Evolutionary conservation across 2,329 filamentous ascomycete species (phyloP), one percentile per base, ranked within the genome.

Genomic region (Apiospora kogelbergensis): DNA sequence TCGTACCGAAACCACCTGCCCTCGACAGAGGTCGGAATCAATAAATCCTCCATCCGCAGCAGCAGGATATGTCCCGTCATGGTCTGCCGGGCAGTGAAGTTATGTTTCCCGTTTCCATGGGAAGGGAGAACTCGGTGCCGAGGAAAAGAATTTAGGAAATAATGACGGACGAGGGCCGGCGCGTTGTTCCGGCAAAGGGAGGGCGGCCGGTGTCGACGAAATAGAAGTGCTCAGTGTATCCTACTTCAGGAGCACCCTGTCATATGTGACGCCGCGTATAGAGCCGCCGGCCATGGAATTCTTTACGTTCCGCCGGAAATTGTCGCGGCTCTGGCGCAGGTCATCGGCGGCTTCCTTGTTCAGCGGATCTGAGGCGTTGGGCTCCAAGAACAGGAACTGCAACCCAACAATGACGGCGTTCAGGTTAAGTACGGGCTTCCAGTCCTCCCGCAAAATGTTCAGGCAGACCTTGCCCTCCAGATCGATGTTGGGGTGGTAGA

Each of bases 401-500:
- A 99, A 83, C 53, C 96, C 96, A 67, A 98, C 94, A 74, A 99
- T 96, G 48, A 98, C 94, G 20, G 96, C 95, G 78, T 98, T 98
- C 79, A 99, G 81, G 80, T 98, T 98, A 78, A 99, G 84, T 60
- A 99, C 96, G 0, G 96, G 96, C 85, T 98, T 99, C 96, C 96
- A 99, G 84, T 99, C 96, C 83, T 99, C 96, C 71, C 96, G 87
- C 77, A 99, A 82, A 76, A 99, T 99, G 80, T 99, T 99, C 77
- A 99, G 83, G 84, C 96, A 99, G 72, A 99, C 95, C 79, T 99
- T 99, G 75, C 96, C 96, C 80, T 98, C 94, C 48, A 97, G 87
- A 78, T 99, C 96, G 79, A 99, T 99, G 81, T 99, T 99, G 6
- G 96, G 96, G 80, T 99, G 96, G 84, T 99, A 99, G 76, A 99